phyloP scores from a whole-genome alignment of 1,139 yeast genomes.

The Yamadazyma oceani region DNA sequence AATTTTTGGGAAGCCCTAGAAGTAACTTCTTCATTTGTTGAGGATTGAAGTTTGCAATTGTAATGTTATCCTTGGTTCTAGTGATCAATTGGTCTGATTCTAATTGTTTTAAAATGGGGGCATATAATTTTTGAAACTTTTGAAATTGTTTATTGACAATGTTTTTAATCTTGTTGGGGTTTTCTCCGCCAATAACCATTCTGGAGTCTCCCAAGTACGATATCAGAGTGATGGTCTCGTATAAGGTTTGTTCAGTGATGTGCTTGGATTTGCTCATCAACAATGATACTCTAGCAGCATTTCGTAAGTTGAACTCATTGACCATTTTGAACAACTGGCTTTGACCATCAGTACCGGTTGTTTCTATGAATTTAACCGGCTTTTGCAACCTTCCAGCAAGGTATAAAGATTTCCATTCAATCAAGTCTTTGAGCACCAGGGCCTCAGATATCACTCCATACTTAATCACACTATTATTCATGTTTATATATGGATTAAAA shows the following conservation, averaged over 20 bases:
- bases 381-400: conserved; percentile 93
- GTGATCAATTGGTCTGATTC: conserved; percentile 7
- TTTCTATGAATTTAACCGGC: conserved; percentile 76
- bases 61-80: background rate
- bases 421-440: conserved; percentile 62
- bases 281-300: conserved; percentile 77
- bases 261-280: conserved; percentile 31
- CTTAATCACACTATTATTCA: conserved; percentile 58
- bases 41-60: background rate
- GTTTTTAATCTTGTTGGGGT: conserved; percentile 83
- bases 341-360: conserved; percentile 41
- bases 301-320: conserved; percentile 74
- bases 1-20: background rate
- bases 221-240: conserved; percentile 72
- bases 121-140: conserved; percentile 68
- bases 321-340: conserved; percentile 51
- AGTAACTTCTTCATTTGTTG: background rate
- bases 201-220: conserved; percentile 93
- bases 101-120: conserved; percentile 55
- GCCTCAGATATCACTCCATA: conserved; percentile 81
- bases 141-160: conserved; percentile 77
- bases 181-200: conserved; percentile 84
- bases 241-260: conserved; percentile 66
- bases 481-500: conserved; percentile 83
- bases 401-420: conserved; percentile 82